A percentile compares a stretch with the other conserved stretches of the same genome.
Evolutionary conservation across 305 asterid species (phyloP).

Genomic region (Rubia balearica): DNA sequence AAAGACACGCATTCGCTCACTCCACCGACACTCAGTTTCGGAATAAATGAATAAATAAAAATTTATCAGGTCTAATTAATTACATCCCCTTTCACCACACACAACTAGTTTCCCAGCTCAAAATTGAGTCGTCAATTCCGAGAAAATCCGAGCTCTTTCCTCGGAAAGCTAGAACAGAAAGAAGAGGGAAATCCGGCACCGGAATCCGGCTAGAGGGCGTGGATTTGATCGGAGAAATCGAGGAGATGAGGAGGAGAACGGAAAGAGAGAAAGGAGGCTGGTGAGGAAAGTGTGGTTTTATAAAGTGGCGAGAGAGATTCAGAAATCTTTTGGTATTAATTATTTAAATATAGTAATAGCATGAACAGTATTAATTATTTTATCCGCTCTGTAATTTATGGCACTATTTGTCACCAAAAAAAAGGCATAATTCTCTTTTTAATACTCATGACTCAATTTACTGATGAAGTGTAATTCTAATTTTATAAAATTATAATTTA

Average conservation of each 20-base stretch:
- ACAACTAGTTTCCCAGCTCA: neutral
- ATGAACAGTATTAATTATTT: neutral
- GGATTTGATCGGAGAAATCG: slow-evolving; percentile 13
- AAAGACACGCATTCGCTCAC: slow-evolving; percentile 11
- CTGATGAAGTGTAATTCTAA: neutral
- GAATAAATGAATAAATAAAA: neutral
- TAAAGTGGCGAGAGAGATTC: neutral
- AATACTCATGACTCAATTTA: neutral
- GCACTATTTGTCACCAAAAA: neutral
- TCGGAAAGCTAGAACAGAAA: neutral
- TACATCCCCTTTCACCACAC: neutral
- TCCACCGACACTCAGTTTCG: slow-evolving; percentile 11
- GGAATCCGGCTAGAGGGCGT: neutral
- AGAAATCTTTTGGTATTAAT: neutral
- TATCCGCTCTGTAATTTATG: neutral
- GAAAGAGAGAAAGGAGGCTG: neutral
- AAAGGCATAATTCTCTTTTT: neutral
- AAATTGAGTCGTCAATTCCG: neutral
- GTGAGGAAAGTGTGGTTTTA: slow-evolving; percentile 10
- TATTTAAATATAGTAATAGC: neutral
- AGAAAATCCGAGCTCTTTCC: slow-evolving; percentile 2
- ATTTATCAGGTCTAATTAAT: neutral
- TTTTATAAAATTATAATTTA: too few relatives aligned
- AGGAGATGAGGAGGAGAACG: neutral
- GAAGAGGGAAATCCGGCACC: neutral